Evolutionary conservation across 73 alveolate genomes (phyloP).

Genomic region (Symbiodinium pilosum): DNA sequence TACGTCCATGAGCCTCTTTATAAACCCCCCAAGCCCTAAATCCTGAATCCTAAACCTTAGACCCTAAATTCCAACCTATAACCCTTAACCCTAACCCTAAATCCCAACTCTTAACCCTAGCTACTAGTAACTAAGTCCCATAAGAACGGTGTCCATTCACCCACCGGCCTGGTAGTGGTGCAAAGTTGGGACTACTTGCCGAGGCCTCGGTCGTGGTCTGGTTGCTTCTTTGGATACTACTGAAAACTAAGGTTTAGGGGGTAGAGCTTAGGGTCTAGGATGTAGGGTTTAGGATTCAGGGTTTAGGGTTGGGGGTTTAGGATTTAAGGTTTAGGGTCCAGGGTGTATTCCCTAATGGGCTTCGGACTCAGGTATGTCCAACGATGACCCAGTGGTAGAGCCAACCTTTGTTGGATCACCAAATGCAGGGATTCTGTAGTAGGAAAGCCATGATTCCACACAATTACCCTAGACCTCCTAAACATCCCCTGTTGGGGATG

Average conservation of each 20-base stretch:
- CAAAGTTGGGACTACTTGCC: background rate
- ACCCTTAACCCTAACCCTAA: background rate
- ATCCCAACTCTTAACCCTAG: background rate
- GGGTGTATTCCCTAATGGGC: too few species aligned
- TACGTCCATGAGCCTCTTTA: too few species aligned
- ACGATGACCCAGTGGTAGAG: too few species aligned
- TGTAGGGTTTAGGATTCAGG: background rate
- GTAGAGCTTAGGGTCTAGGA: background rate
- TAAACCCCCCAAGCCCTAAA: too few species aligned
- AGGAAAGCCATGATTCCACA: too few species aligned
- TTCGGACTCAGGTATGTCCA: too few species aligned
- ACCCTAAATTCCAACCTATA: background rate
- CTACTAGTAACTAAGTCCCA: background rate
- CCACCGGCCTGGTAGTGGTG: background rate
- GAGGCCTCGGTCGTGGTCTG: background rate
- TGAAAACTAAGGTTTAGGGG: background rate
- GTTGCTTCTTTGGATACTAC: too few species aligned
- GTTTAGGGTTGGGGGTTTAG: background rate
- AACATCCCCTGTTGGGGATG: too few species aligned
- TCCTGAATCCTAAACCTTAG: background rate
- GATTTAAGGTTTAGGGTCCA: too few species aligned
- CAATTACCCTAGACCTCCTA: too few species aligned
- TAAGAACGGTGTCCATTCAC: background rate
- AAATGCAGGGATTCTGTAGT: too few species aligned
- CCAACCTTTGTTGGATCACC: too few species aligned